A percentile compares a stretch with the other conserved stretches of the same genome.
phyloP scores from a whole-genome alignment of 805 yeast species.

The Kodamaea sagamina region DNA sequence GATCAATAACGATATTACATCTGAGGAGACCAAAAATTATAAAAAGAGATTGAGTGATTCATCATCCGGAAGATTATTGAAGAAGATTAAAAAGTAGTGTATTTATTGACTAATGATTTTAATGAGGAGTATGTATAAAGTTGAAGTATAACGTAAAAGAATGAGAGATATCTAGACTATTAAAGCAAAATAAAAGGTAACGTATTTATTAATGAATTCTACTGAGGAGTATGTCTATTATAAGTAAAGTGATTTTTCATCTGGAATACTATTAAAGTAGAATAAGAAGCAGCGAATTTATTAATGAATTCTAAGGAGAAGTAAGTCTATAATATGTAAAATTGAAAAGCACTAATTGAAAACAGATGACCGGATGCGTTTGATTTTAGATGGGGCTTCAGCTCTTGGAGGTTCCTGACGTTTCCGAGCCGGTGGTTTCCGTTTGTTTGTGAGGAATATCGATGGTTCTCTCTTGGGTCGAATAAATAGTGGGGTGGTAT shows the following conservation, averaged over 20 bases:
- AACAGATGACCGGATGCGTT: conserved; percentile 20
- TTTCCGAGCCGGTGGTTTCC: conserved; percentile 12
- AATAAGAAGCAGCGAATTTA: no score
- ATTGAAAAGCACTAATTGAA: conserved; percentile 1
- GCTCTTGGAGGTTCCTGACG: conserved; percentile 2
- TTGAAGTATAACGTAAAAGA: no score
- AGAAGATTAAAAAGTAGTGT: conserved; percentile 19
- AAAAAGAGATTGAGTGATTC: conserved; percentile 25
- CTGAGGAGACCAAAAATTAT: conserved; percentile 21
- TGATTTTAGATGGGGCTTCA: conserved; percentile 19
- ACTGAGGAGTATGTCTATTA: no score
- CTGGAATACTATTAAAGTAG: neutral
- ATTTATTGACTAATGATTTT: neutral
- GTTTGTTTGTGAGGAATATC: conserved; percentile 17
- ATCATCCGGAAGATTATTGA: conserved; percentile 28
- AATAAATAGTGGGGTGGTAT: neutral
- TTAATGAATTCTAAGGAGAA: conserved; percentile 19
- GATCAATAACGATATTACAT: conserved; percentile 20
- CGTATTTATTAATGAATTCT: no score
- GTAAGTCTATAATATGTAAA: conserved; percentile 24
- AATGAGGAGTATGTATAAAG: no score
- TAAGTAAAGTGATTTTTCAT: neutral
- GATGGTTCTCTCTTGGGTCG: conserved; percentile 10
- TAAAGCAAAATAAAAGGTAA: no score
- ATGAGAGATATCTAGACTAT: no score